A percentile compares a stretch with the other conserved stretches of the same genome.
phyloP scores from a whole-genome alignment of 768 basidiomycete species.

The Tylopilus subfusipes region DNA sequence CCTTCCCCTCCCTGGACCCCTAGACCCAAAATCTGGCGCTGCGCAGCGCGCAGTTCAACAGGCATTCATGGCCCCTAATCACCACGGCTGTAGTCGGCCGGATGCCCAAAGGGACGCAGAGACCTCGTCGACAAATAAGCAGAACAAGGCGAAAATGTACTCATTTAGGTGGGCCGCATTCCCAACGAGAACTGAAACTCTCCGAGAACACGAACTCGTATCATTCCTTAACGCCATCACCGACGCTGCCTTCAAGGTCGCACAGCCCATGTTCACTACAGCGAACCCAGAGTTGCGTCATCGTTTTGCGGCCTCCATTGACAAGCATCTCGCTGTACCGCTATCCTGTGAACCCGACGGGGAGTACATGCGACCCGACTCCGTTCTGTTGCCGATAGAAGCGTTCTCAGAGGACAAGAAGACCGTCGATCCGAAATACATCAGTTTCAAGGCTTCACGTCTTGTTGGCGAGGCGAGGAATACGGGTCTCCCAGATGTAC shows the following conservation, averaged over 20 bases:
- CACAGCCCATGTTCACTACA: background rate
- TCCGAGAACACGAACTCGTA: conserved; percentile 3
- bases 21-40: background rate
- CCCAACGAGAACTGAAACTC: conserved; percentile 2
- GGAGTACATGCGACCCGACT: conserved; percentile 9
- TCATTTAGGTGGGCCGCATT: conserved; percentile 3
- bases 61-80: conserved; percentile 3
- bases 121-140: background rate
- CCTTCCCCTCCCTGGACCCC: background rate
- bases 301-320: conserved; percentile 1
- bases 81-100: background rate
- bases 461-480: conserved; percentile 10
- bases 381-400: conserved; percentile 11
- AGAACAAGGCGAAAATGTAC: background rate
- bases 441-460: background rate
- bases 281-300: background rate
- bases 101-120: background rate
- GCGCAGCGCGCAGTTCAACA: background rate
- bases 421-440: background rate
- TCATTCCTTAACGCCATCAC: conserved; percentile 6
- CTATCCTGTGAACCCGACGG: conserved; percentile 9
- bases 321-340: conserved; percentile 2
- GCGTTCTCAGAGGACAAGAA: conserved; percentile 4
- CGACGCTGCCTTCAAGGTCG: conserved; percentile 6
- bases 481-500: background rate